Evolutionary conservation across 148 eudicot species (phyloP), one percentile per base, ranked within the genome.

Genomic region (Nyssa sinensis): DNA sequence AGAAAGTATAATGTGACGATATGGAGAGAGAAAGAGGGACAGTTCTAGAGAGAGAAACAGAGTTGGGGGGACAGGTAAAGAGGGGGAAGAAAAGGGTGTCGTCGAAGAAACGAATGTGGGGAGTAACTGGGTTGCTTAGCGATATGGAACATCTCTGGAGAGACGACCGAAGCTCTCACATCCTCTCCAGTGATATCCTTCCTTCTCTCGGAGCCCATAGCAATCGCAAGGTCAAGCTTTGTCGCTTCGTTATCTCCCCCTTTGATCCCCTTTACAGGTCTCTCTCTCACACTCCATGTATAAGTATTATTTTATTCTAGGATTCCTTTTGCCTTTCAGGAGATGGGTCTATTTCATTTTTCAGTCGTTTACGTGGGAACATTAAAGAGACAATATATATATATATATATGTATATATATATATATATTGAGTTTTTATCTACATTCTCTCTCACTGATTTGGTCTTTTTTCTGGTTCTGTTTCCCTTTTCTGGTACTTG

Each of bases 121-220:
- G 70, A 27, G 53, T 12, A 21, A 55, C 32, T 28, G 70, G 37
- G 5, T 28, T 62, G 23, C 75, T 67, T 12, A 35, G 39, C 35
- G 84, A 82, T 23, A 34, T 81, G 2, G 81, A 73, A 31, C 75
- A 17, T 1, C 2, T 79, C 0, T 81, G 81, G 1, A 66, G 59
- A 7, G 83, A 72, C 65, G 89, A 76, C 12, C 57, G 73, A 28
- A 88, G 86, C 75, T 78, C 77, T 24, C 81, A 83, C 69, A 86
- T 85, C 68, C 21, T 89, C 25, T 73, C 86, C 2, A 69, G 68
- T 63, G 88, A 85, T 2, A 53, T 93, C 13, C 86, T 93, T 64
- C 97, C 97, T 27, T 84, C 97, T 49, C 95, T 90, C 16, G 97
- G 95, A 27, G 93, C 86, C 25, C 86, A 83, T 30, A 76, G 83